A percentile compares a stretch with the other conserved stretches of the same genome.
These are phyloP conservation scores for Entomortierella chlamydospora DNA, from an alignment of 192 early-diverging fungal genomes.

Conservation along the genomic window DNA sequence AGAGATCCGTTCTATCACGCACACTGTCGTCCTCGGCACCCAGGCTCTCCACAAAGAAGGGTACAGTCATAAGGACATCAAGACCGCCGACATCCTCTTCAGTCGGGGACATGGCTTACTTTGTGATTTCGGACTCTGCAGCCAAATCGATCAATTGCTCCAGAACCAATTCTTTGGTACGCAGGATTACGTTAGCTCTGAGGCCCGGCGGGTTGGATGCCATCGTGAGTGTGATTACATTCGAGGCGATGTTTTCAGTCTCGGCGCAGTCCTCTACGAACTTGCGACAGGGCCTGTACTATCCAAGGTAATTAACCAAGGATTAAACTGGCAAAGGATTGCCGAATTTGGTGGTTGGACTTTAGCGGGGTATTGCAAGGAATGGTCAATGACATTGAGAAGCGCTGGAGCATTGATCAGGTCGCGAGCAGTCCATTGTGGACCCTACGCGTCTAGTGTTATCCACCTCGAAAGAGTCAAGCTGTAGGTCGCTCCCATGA, in stretches of 20 bases:
- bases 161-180: slow-evolving; percentile 52
- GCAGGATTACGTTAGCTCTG: slow-evolving; percentile 41
- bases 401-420: slow-evolving; percentile 40
- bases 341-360: slow-evolving; percentile 21
- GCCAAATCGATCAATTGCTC: slow-evolving; percentile 29
- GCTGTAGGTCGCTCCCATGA: no score
- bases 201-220: slow-evolving; percentile 34
- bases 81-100: slow-evolving; percentile 48
- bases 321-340: slow-evolving; percentile 39
- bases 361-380: slow-evolving; percentile 43
- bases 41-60: slow-evolving; percentile 35
- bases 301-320: slow-evolving; percentile 39
- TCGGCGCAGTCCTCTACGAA: slow-evolving; percentile 43
- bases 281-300: slow-evolving; percentile 39
- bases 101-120: slow-evolving; percentile 17
- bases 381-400: slow-evolving; percentile 44
- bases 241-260: slow-evolving; percentile 36
- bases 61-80: slow-evolving; percentile 53
- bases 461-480: no score
- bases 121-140: slow-evolving; percentile 49
- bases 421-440: slow-evolving; percentile 38
- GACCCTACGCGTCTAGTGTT: no score
- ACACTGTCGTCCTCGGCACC: slow-evolving; percentile 19
- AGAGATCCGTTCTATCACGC: slow-evolving; percentile 42
- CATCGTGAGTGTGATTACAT: slow-evolving; percentile 45